A percentile compares a stretch with the other conserved stretches of the same genome.
phyloP scores from a whole-genome alignment of 768 basidiomycete genomes.

The Rhodotorula paludigena region DNA sequence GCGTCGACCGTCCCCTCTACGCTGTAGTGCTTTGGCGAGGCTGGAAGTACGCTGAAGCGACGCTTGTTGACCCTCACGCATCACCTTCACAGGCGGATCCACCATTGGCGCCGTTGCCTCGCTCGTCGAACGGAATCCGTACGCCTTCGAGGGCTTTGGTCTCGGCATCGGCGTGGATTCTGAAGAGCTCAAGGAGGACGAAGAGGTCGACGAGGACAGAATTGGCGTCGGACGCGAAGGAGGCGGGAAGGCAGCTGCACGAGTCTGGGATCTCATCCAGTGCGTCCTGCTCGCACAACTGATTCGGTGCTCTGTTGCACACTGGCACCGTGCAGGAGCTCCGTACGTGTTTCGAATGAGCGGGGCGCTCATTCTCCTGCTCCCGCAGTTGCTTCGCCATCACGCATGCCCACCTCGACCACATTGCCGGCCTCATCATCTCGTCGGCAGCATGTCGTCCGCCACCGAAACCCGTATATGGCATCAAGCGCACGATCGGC shows the following conservation, averaged over 20 bases:
- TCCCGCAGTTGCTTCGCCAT: conserved; percentile 67
- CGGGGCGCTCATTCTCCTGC: not conserved
- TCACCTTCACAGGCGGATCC: conserved; percentile 64
- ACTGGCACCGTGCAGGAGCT: not conserved
- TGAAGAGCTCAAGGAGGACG: conserved; percentile 12
- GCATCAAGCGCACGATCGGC: conserved; percentile 58
- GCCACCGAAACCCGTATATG: conserved; percentile 59
- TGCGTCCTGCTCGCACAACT: conserved; percentile 12
- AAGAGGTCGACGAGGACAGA: not conserved
- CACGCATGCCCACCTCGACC: conserved; percentile 87
- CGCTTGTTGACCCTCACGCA: not conserved
- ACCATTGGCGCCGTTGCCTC: conserved; percentile 70
- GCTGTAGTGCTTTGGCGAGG: not conserved
- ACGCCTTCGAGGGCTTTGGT: conserved; percentile 28
- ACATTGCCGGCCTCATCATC: conserved; percentile 73
- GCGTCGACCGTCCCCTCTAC: conserved; percentile 38
- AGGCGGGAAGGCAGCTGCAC: conserved; percentile 48
- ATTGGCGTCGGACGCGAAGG: conserved; percentile 1
- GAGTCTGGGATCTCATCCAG: conserved; percentile 49
- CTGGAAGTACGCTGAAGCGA: not conserved
- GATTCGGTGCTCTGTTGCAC: not conserved
- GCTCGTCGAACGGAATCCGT: conserved; percentile 58
- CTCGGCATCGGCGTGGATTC: conserved; percentile 19
- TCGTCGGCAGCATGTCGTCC: conserved; percentile 66
- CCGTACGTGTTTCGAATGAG: not conserved